phyloP scores from a whole-genome alignment of 192 early-diverging fungal genomes.

The Mycoemilia scoparia region DNA sequence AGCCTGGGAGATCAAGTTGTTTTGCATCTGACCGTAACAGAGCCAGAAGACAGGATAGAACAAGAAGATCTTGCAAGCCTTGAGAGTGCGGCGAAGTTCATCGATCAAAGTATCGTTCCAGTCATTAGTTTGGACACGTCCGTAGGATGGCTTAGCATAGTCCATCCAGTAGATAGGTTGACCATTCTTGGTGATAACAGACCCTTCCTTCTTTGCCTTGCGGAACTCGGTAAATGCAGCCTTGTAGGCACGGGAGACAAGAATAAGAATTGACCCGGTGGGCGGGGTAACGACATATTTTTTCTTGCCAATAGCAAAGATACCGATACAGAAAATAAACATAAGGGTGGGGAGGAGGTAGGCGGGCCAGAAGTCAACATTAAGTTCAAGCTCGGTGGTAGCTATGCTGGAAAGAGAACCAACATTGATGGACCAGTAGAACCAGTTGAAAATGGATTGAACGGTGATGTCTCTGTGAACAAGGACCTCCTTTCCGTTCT shows the following conservation, averaged over 20 bases:
- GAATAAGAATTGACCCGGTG: slow-evolving; percentile 23
- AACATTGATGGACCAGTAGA: slow-evolving; percentile 48
- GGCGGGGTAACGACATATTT: slow-evolving; percentile 24
- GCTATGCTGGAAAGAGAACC: slow-evolving; percentile 28
- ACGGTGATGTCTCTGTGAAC: slow-evolving; percentile 39
- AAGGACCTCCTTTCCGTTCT: slow-evolving; percentile 31
- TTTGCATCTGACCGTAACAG: slow-evolving; percentile 38
- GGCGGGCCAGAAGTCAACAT: slow-evolving; percentile 28
- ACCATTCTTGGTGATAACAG: background rate
- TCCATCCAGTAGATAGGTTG: slow-evolving; percentile 6
- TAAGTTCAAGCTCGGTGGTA: slow-evolving; percentile 27
- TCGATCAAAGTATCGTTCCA: slow-evolving; percentile 16
- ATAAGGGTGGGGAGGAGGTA: slow-evolving; percentile 30
- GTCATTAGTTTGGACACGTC: too few relatives aligned
- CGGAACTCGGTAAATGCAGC: slow-evolving; percentile 12
- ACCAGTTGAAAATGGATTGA: slow-evolving; percentile 57
- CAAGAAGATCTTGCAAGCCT: slow-evolving; percentile 17
- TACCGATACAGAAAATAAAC: slow-evolving; percentile 24
- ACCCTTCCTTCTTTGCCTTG: slow-evolving; percentile 2
- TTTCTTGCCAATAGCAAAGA: slow-evolving; percentile 27
- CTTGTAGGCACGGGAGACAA: slow-evolving; percentile 1
- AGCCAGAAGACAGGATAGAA: slow-evolving; percentile 21
- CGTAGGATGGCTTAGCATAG: slow-evolving; percentile 13
- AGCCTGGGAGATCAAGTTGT: slow-evolving; percentile 42
- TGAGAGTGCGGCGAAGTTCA: slow-evolving; percentile 7